A percentile compares a stretch with the other conserved stretches of the same genome.
phyloP scores from a whole-genome alignment of 2,329 filamentous ascomycete species.

The Corniculantispora saksenae region DNA sequence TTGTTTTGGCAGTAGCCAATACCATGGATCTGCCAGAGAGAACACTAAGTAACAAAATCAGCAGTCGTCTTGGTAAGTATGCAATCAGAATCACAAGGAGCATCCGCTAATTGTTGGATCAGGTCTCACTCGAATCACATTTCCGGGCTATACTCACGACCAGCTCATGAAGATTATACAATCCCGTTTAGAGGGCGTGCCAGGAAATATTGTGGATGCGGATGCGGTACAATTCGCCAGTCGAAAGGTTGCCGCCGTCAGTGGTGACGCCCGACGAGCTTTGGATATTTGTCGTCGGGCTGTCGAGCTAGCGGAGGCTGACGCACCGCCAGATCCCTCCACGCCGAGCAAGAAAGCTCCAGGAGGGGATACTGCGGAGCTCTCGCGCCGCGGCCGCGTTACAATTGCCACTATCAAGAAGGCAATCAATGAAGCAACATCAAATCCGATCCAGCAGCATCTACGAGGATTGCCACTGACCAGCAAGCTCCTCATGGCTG shows the following conservation, averaged over 20 bases:
- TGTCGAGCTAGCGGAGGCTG: conserved; percentile 89
- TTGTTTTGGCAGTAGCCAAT: conserved; percentile 96
- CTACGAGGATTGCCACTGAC: conserved; percentile 79
- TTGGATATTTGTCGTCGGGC: conserved; percentile 94
- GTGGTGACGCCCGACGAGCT: conserved; percentile 87
- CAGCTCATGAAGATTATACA: conserved; percentile 97
- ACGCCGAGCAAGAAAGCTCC: conserved; percentile 62
- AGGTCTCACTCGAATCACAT: conserved; percentile 88
- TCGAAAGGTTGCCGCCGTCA: conserved; percentile 94
- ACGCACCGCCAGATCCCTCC: conserved; percentile 50
- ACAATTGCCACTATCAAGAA: conserved; percentile 92
- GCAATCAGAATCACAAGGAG: background rate
- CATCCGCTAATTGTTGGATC: conserved; percentile 40
- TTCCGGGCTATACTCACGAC: conserved; percentile 94
- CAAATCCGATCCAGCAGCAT: conserved; percentile 87
- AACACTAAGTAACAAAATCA: conserved; percentile 97
- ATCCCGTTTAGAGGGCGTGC: conserved; percentile 85
- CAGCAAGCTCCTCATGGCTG: conserved; percentile 82
- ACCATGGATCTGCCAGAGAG: conserved; percentile 98
- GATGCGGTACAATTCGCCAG: conserved; percentile 96
- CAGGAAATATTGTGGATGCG: conserved; percentile 84
- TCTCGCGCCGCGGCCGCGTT: conserved; percentile 56
- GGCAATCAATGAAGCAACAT: conserved; percentile 93
- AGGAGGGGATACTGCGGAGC: conserved; percentile 29
- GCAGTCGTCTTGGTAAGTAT: conserved; percentile 69